Base-by-base conservation (phyloP, 2,329 filamentous ascomycete species). In the Hypoxylon sp. region DNA sequence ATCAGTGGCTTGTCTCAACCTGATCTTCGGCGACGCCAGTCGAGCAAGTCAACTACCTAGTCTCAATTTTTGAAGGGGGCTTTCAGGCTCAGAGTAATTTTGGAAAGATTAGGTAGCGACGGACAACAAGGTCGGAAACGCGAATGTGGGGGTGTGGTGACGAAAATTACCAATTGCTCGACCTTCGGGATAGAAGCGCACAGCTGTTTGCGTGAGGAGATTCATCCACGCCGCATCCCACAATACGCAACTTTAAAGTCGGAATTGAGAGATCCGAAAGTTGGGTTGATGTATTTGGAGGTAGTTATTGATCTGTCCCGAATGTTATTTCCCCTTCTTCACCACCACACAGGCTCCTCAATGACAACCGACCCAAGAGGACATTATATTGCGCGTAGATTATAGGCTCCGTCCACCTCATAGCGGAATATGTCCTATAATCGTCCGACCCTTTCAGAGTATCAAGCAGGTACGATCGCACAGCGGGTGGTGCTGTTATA, bases 381-480 rank as follows among this genome's bases (percentile, higher is more conserved):
- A 46, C 13, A 49, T 56, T 44, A 34, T 22, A 15, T 8, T 60
- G 46, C n/a, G 49, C 22, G 7, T 50, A 32, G 13, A 66, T 46
- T n/a, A 34, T 32, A 17, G 55, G 19, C 10, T 64, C 64, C 11
- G 53, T 52, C 53, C 56, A 61, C 30, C 57, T 51, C 19, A 6
- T n/a, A 4, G n/a, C 43, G 10, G 49, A 17, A 2, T 43, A 19
- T 6, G 49, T 58, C 5, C 60, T 46, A 44, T 58, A 66, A 1
- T 26, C 19, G 2, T 64, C 60, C 6, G 37, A 26, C 19, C 59
- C 56, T 17, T 19, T 30, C 46, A 66, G 10, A 2, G 49, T 15
- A 11, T 8, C 24, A n/a, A 60, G 48, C 6, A 66, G 17, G 19
- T 64, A 64, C 32, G 32, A 39, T 13, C 52, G 50, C 10, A 53